A percentile compares a stretch with the other conserved stretches of the same genome.
Evolutionary conservation across 2,329 filamentous ascomycete species (phyloP).

Genomic region (Shiraia sp.): DNA sequence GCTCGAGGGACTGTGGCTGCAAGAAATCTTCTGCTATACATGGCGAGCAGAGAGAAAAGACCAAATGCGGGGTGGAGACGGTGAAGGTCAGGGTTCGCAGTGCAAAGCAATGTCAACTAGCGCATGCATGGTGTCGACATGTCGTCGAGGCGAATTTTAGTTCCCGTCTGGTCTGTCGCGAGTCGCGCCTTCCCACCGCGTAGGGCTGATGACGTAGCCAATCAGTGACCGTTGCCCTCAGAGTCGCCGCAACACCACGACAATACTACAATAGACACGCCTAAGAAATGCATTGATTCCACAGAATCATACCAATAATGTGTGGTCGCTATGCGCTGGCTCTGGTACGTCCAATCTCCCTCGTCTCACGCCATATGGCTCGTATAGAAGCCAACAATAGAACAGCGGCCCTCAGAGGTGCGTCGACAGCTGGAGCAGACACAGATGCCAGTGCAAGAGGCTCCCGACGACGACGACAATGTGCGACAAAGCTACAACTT

Average conservation of each 20-base stretch:
- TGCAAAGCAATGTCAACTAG: no score
- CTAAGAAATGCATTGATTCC: no score
- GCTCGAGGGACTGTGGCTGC: slow-evolving; percentile 24
- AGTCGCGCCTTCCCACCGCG: slow-evolving; percentile 25
- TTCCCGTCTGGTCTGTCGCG: no score
- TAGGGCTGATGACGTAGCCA: slow-evolving; percentile 44
- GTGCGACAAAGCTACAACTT: slow-evolving; percentile 87
- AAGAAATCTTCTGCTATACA: slow-evolving; percentile 44
- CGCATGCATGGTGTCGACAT: no score
- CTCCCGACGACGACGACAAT: slow-evolving; percentile 67
- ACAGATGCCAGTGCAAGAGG: slow-evolving; percentile 72
- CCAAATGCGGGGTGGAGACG: slow-evolving; percentile 14
- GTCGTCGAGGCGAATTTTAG: no score
- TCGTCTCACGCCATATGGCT: neutral
- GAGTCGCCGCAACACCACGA: slow-evolving; percentile 2
- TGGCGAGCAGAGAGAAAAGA: slow-evolving; percentile 22
- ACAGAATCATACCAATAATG: slow-evolving; percentile 49
- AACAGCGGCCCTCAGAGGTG: slow-evolving; percentile 75
- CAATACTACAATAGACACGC: no score
- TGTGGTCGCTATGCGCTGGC: slow-evolving; percentile 70
- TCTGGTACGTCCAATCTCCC: slow-evolving; percentile 53
- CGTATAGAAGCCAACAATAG: slow-evolving; percentile 17
- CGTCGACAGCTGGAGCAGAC: slow-evolving; percentile 73
- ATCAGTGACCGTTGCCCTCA: slow-evolving; percentile 25
- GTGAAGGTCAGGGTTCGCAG: no score